Base-by-base conservation (phyloP, 2,329 filamentous ascomycete species). In the Hypoxylon sp. region DNA sequence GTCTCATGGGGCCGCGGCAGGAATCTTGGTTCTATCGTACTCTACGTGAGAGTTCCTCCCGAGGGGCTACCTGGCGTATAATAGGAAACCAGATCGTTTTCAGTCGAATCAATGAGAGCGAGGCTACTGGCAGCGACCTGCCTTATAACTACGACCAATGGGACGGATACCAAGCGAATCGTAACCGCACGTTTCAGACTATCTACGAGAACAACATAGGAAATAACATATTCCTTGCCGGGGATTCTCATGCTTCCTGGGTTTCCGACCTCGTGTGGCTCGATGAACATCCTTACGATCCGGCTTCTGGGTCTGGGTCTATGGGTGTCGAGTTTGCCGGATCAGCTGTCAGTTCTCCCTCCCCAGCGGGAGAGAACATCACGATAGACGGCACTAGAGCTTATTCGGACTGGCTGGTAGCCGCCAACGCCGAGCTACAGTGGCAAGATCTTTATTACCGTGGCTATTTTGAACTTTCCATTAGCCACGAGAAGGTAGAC, bases 61-160 rank as follows among this genome's bases (percentile, higher is more conserved):
- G 90, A 22, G 88, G 87, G 16, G 87, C 90, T 0, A 83, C 85
- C 0, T 93, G 91, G 91, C 83, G 91, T 46, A 74, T 93, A 12
- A 84, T 93, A 40, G 91, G 91, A 8, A 90, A 87, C 32, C 90
- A 93, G 74, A 86, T 90, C 32, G 79, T 92, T 55, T 91, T 92
- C 76, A 75, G 72, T 33, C 72, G 77, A 22, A 74, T 79, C 48
- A 78, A 82, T 71, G 45, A 72, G 64, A 76, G 74, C 48, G 30
- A 70, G 24, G 69, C 70, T 7, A 65, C 72, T 11, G 74, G 77
- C 1, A 58, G 69, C 33, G 73, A 76, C 12, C 74, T 78, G 50
- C 78, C 80, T 1, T 74, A 84, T 30, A 82, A 89, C 73, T 84
- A 85, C 70, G 88, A 91, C 71, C 69, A 73, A 11, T 77, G 74